Base-by-base conservation (phyloP, 164 flowering plant species). In the Stephania cephalantha region DNA sequence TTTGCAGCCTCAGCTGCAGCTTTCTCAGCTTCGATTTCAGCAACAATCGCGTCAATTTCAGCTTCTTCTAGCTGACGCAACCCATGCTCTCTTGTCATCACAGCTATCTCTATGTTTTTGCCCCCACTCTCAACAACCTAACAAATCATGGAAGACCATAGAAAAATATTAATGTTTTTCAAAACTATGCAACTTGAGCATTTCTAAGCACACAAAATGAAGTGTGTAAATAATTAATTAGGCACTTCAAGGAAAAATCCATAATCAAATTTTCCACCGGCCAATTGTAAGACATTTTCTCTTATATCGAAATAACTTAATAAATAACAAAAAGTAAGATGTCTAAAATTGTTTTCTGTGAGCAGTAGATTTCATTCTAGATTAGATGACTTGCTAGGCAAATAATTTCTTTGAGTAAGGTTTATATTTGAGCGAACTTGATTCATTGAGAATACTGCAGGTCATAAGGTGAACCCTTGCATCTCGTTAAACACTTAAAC, bases 91-190 rank as follows among this genome's bases (percentile, higher is more conserved):
- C 78, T 92, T 45, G 91, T 91, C 98, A 95, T 90, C 68, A 90
- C 95, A 78, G 96, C 99, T 81, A 95, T 84, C 81, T 95, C 99
- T 53, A 95, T 89, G 93, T 95, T 95, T 87, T 95, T 95, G 42
- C 99, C 99, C 22, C 99, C 98, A 83, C 99, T 93, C 84, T 95
- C 99, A 71, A 95, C 99, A 77, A 93, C 99, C 99, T 95, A 74
- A 71, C 20, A 1, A 29, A n/a, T 30, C 72, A 44, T n/a, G 18
- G 29, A 46, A 18, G 64, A 10, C 46, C 30, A 67, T 72, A 13
- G 3, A 29, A 9, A 58, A 20, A 4, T 20, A 52, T 68, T 70
- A 55, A 18, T 50, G 44, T 15, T 29, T 64, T 64, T 1, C 2
- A 63, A 29, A 64, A 44, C 44, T 71, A 64, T 68, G 70, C 46